phyloP scores from a whole-genome alignment of 2,329 filamentous ascomycete species.

The Fusarium sp. region DNA sequence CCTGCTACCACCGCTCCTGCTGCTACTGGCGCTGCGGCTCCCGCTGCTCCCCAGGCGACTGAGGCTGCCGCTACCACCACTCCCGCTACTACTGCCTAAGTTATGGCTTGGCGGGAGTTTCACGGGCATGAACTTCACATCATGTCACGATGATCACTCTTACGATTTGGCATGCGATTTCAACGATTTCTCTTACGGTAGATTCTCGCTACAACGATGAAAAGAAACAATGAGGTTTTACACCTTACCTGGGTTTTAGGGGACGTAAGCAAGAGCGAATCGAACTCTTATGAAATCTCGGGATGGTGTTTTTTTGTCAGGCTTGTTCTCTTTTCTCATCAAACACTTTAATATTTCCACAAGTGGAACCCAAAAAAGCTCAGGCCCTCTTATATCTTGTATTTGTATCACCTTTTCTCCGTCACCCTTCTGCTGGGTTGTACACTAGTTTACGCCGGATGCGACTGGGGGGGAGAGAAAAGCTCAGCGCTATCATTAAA shows the following conservation, averaged over 20 bases:
- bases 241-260: conserved; percentile 48
- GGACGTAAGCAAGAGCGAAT: conserved; percentile 49
- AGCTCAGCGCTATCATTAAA: conserved; percentile 54
- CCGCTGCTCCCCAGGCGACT: conserved; percentile 46
- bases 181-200: conserved; percentile 58
- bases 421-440: conserved; percentile 55
- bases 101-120: conserved; percentile 45
- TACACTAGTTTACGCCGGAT: conserved; percentile 55
- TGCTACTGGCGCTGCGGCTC: conserved; percentile 46
- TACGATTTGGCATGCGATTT: conserved; percentile 60
- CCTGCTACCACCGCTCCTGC: conserved; percentile 46
- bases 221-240: conserved; percentile 47
- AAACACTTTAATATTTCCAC: conserved; percentile 53
- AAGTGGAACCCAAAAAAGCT: conserved; percentile 48
- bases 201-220: conserved; percentile 53
- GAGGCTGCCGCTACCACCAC: conserved; percentile 50
- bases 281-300: conserved; percentile 49
- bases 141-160: conserved; percentile 53
- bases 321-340: conserved; percentile 50
- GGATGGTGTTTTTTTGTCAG: conserved; percentile 48
- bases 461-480: conserved; percentile 53
- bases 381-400: conserved; percentile 52
- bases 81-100: conserved; percentile 54
- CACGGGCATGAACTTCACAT: conserved; percentile 44
- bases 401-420: conserved; percentile 55